phyloP scores from a whole-genome alignment of 2,329 filamentous ascomycete species.

The Fusarium avenaceum region DNA sequence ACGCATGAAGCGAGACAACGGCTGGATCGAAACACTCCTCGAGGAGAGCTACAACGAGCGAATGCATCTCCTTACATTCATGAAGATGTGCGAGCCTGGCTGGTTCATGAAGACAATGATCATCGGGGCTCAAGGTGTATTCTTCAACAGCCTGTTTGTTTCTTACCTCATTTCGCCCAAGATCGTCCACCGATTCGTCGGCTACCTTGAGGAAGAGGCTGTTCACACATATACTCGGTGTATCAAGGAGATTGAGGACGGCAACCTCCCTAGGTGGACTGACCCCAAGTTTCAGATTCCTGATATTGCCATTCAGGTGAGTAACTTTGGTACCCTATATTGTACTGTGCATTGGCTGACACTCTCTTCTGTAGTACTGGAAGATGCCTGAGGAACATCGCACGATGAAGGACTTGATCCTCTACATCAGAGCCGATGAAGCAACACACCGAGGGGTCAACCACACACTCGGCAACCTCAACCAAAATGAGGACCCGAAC shows the following conservation, averaged over 20 bases:
- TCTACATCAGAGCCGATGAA: constrained; percentile 92
- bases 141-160: constrained; percentile 94
- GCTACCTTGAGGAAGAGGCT: constrained; percentile 96
- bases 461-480: constrained; percentile 90
- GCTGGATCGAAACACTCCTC: constrained; percentile 93
- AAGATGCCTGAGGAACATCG: constrained; percentile 87
- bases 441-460: constrained; percentile 94
- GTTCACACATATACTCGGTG: constrained; percentile 95
- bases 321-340: constrained; percentile 11
- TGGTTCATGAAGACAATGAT: constrained; percentile 95
- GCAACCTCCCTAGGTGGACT: constrained; percentile 86
- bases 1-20: constrained; percentile 91
- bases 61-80: constrained; percentile 93
- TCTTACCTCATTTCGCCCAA: constrained; percentile 88
- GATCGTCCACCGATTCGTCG: constrained; percentile 94
- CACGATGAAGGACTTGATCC: constrained; percentile 86
- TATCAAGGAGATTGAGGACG: constrained; percentile 86
- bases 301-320: constrained; percentile 81
- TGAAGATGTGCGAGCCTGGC: constrained; percentile 83
- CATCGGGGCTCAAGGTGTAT: constrained; percentile 91
- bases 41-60: constrained; percentile 94
- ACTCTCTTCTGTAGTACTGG: constrained; percentile 75
- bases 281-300: constrained; percentile 79
- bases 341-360: constrained; percentile 7
- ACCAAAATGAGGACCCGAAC: constrained; percentile 89